These are phyloP conservation scores for Crithidia acanthocephali DNA, from an alignment of 208 protist genomes.

Conservation along the genomic window DNA sequence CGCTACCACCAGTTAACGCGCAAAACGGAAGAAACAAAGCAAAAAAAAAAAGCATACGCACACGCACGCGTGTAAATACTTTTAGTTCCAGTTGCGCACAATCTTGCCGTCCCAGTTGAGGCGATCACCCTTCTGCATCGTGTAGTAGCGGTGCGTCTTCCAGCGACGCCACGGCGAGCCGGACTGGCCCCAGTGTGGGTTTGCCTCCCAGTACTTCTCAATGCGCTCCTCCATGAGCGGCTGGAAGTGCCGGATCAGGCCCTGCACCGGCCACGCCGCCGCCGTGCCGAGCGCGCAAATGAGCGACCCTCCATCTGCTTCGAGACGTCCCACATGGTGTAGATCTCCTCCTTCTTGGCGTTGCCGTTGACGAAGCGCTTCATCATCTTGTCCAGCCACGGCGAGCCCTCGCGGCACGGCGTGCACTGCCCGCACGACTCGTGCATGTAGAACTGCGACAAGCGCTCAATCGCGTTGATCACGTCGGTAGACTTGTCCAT, in stretches of 20 bases:
- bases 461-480: constrained; percentile 94
- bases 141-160: constrained; percentile 92
- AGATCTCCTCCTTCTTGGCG: constrained; percentile 97
- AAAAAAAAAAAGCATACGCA: constrained; percentile 3
- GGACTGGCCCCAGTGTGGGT: constrained; percentile 87
- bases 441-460: constrained; percentile 98
- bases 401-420: constrained; percentile 97
- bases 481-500: constrained; percentile 99
- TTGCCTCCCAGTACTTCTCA: constrained; percentile 86
- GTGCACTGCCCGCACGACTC: constrained; percentile 99
- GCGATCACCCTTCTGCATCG: constrained; percentile 88
- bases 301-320: constrained; percentile 98
- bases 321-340: constrained; percentile 97
- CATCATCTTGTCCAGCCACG: constrained; percentile 98
- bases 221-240: constrained; percentile 97
- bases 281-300: constrained; percentile 99
- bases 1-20: too few species aligned
- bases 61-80: background rate
- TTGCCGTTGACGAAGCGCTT: constrained; percentile 97
- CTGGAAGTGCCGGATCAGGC: constrained; percentile 97
- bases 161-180: constrained; percentile 84
- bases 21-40: too few species aligned
- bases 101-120: constrained; percentile 92
- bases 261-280: constrained; percentile 98
- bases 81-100: constrained; percentile 88